Percentiles rank a stretch among this genome's conserved stretches.
These are phyloP conservation scores for Lippia alba DNA, from an alignment of 305 asterid species.

Conservation along the genomic window DNA sequence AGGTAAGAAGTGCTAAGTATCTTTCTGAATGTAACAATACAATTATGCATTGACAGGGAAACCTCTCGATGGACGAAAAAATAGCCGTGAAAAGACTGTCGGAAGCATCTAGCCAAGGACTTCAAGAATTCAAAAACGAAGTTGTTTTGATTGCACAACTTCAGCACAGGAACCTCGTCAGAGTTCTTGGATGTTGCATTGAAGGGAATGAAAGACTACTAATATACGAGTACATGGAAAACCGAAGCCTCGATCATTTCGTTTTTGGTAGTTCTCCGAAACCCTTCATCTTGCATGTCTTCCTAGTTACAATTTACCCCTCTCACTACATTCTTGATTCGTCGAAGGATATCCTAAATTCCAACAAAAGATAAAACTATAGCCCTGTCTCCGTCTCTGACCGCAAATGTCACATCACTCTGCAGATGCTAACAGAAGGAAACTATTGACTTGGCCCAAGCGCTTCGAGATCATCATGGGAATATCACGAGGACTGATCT, in stretches of 20 bases:
- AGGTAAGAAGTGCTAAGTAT: background rate
- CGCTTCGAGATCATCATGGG: slow-evolving; percentile 45
- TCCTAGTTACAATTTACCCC: too few species aligned
- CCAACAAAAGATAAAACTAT: too few species aligned
- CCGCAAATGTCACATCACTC: background rate
- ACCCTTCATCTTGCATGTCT: slow-evolving; percentile 8
- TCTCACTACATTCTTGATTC: too few species aligned
- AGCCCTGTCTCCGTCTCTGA: too few species aligned
- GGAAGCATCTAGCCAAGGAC: slow-evolving; percentile 35
- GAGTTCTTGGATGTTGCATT: slow-evolving; percentile 46
- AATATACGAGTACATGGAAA: slow-evolving; percentile 44
- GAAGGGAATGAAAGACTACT: slow-evolving; percentile 43
- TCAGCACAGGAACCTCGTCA: slow-evolving; percentile 41
- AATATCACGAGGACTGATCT: slow-evolving; percentile 41
- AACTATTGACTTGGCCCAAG: slow-evolving; percentile 37
- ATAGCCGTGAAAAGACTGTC: slow-evolving; percentile 39
- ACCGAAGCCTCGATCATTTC: slow-evolving; percentile 39
- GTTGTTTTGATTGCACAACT: slow-evolving; percentile 34
- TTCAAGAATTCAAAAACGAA: slow-evolving; percentile 41
- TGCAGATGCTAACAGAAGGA: slow-evolving; percentile 30
- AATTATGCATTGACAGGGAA: slow-evolving; percentile 20
- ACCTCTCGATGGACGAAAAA: slow-evolving; percentile 23
- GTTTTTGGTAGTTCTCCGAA: slow-evolving; percentile 30
- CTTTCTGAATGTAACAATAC: background rate
- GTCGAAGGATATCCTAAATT: too few species aligned